Percentiles rank a stretch among this genome's conserved stretches.
These are phyloP conservation scores for Microstroma glucosiphilum DNA, from an alignment of 1,284 basidiomycete genomes.

Conservation along the genomic window DNA sequence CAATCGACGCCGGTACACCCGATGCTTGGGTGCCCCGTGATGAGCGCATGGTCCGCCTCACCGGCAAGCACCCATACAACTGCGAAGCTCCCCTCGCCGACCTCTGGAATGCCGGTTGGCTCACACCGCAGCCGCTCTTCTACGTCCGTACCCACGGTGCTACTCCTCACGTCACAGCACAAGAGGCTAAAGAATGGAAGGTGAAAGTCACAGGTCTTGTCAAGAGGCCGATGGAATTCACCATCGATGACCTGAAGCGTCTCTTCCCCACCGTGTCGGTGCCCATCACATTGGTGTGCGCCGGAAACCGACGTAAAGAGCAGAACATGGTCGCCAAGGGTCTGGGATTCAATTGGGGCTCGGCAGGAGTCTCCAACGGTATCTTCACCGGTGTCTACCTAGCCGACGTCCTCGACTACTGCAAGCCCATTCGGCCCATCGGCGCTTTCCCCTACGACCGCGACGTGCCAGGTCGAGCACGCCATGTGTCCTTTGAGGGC, in stretches of 20 bases:
- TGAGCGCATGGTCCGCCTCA: slow-evolving; percentile 35
- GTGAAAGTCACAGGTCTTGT: slow-evolving; percentile 56
- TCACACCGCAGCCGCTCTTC: slow-evolving; percentile 63
- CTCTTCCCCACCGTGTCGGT: slow-evolving; percentile 60
- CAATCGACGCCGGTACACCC: slow-evolving; percentile 34
- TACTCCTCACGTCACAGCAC: slow-evolving; percentile 57
- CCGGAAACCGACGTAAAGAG: slow-evolving; percentile 65
- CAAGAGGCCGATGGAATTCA: slow-evolving; percentile 26
- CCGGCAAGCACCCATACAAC: slow-evolving; percentile 60
- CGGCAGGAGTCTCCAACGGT: slow-evolving; percentile 58
- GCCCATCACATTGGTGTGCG: slow-evolving; percentile 64
- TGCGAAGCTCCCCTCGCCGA: slow-evolving; percentile 57
- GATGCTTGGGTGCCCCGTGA: slow-evolving; percentile 40
- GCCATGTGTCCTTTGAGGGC: slow-evolving; percentile 64
- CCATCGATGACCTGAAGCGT: slow-evolving; percentile 52
- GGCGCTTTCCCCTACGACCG: slow-evolving; percentile 41
- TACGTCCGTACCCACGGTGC: slow-evolving; percentile 66
- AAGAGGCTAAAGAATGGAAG: slow-evolving; percentile 56
- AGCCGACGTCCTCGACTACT: slow-evolving; percentile 59
- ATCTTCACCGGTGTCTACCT: slow-evolving; percentile 65
- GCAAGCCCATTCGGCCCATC: slow-evolving; percentile 52
- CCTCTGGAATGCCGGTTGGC: slow-evolving; percentile 59
- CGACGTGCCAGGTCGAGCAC: slow-evolving; percentile 49
- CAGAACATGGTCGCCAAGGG: slow-evolving; percentile 48
- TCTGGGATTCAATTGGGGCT: slow-evolving; percentile 58